These are phyloP conservation scores for Termitomyces sp. DNA, from an alignment of 768 basidiomycete species.

Conservation along the genomic window DNA sequence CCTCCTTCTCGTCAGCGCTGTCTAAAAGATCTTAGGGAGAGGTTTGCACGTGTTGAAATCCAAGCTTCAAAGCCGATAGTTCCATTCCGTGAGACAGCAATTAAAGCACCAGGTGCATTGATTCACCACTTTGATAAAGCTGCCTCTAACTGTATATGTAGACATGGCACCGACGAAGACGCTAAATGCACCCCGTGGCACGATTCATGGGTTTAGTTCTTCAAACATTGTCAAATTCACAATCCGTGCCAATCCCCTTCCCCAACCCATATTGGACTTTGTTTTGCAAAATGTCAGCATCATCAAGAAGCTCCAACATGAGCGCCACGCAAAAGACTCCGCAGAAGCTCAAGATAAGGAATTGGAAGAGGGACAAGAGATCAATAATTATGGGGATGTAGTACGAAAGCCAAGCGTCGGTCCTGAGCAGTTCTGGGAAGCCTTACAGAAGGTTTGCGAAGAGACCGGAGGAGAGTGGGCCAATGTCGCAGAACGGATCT, in stretches of 20 bases:
- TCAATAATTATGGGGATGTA: slow-evolving; percentile 56
- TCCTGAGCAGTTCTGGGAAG: slow-evolving; percentile 80
- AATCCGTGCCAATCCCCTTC: slow-evolving; percentile 81
- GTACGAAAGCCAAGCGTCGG: slow-evolving; percentile 61
- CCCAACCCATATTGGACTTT: slow-evolving; percentile 69
- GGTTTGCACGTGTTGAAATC: slow-evolving; percentile 92
- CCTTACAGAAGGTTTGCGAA: slow-evolving; percentile 59
- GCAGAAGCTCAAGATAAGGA: slow-evolving; percentile 31
- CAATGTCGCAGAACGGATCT: slow-evolving; percentile 66
- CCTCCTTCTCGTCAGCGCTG: slow-evolving; percentile 64
- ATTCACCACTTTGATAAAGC: neutral
- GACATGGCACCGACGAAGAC: slow-evolving; percentile 90
- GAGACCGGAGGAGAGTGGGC: slow-evolving; percentile 86
- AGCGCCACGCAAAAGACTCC: slow-evolving; percentile 33
- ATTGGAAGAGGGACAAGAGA: slow-evolving; percentile 38
- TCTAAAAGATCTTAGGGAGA: slow-evolving; percentile 91
- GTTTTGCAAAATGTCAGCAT: slow-evolving; percentile 69
- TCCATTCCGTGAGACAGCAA: slow-evolving; percentile 94
- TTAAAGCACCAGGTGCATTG: slow-evolving; percentile 66
- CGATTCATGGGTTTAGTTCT: slow-evolving; percentile 65
- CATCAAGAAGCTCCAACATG: slow-evolving; percentile 59
- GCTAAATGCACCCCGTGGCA: slow-evolving; percentile 69
- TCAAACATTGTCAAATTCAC: slow-evolving; percentile 78
- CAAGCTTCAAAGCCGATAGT: slow-evolving; percentile 95
- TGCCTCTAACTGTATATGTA: slow-evolving; percentile 25